A percentile compares a stretch with the other conserved stretches of the same genome.
Conservation (phyloP, 495 filamentous ascomycete species). For the Podospora tetraspora region DNA sequence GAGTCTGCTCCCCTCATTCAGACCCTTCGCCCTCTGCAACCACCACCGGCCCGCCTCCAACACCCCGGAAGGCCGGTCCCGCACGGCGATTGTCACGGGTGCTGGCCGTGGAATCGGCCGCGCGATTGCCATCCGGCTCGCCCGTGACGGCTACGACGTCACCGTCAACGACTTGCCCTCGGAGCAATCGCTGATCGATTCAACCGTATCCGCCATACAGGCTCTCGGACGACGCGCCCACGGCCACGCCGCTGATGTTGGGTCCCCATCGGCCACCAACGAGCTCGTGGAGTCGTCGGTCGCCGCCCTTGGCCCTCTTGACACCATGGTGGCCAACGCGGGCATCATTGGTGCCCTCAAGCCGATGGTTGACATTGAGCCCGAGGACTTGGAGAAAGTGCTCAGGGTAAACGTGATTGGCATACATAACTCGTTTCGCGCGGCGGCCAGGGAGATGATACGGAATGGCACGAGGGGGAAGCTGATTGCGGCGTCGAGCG, state of each 20-base stretch:
- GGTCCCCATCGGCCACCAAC: constrained; percentile 44
- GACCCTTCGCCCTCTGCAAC: neutral
- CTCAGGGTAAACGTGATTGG: constrained; percentile 52
- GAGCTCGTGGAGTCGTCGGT: constrained; percentile 45
- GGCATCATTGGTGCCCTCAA: constrained; percentile 52
- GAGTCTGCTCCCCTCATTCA: neutral
- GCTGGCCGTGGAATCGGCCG: constrained; percentile 52
- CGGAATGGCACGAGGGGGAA: constrained; percentile 46
- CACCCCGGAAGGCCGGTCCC: neutral
- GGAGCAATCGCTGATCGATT: constrained; percentile 41
- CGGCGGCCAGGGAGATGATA: constrained; percentile 52
- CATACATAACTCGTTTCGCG: constrained; percentile 53
- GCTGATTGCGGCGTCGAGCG: constrained; percentile 50
- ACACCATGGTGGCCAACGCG: constrained; percentile 58
- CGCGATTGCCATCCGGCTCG: constrained; percentile 53
- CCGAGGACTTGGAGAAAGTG: constrained; percentile 46
- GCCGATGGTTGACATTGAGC: constrained; percentile 45
- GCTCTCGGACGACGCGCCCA: constrained; percentile 39
- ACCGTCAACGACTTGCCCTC: constrained; percentile 55
- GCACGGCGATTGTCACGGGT: constrained; percentile 51
- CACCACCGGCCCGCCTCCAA: neutral
- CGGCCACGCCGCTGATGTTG: constrained; percentile 51
- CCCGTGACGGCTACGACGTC: constrained; percentile 54
- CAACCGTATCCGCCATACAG: constrained; percentile 47
- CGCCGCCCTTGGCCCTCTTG: constrained; percentile 46